Evolutionary conservation across 179 eudicot species (phyloP), one percentile per base, ranked within the genome.

Genomic region (Silene vulgaris): DNA sequence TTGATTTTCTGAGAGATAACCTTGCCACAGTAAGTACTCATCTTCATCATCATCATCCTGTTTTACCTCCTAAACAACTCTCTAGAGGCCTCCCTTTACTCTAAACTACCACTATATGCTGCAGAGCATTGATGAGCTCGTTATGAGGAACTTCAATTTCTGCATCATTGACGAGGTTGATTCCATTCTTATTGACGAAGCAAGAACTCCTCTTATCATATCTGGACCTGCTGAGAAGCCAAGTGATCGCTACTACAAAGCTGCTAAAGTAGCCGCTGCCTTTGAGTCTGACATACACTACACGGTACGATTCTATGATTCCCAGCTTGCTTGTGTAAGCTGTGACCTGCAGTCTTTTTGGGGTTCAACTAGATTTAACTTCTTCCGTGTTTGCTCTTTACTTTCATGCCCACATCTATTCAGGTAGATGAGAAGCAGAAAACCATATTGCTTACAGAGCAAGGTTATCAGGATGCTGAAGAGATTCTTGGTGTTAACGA

Each of bases 351-450:
- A 12, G n/a, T 52, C 65, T 17, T 68, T 61, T 12, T 13, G 50
- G 65, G 57, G 19, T 28, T 32, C 19, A 54, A n/a, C 76, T 50
- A 77, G 19, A 70, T 23, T 28, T 8, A 30, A 28, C 13, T 28
- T 1, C 32, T 19, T 48, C 32, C 20, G 37, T 19, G 43, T 68
- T 59, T 71, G 5, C 56, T 66, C 19, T 40, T 68, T 68, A 19
- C 30, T 20, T 48, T 52, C 60, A 43, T 67, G 74, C 48, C 37
- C 60, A 30, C 16, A 56, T 20, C 75, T 65, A 82, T 86, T 87
- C 89, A 95, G 97, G 97, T 96, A 77, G 97, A 96, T 81, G 99
- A 96, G 89, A 96, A 91, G 88, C 97, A 89, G 82, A 96, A 96
- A 85, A 81, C 85, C 65, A 88, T 93, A 77, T 79, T 96, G 79